A percentile compares a stretch with the other conserved stretches of the same genome.
phyloP scores from a whole-genome alignment of 2,329 filamentous ascomycete genomes.

The Cladophialophora immunda region DNA sequence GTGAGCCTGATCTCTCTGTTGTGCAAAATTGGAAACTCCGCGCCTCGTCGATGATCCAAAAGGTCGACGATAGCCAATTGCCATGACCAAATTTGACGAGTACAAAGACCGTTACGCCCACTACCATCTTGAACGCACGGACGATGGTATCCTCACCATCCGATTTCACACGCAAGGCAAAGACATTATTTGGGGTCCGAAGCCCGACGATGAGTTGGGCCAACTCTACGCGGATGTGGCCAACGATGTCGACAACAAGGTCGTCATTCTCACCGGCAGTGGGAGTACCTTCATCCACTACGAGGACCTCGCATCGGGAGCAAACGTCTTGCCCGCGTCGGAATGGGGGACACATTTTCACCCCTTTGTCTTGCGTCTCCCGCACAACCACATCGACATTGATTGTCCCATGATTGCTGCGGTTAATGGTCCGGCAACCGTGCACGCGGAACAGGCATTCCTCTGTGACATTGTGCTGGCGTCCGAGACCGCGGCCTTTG shows the following conservation, averaged over 20 bases:
- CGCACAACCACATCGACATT: neutral
- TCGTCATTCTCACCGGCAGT: conserved; percentile 11
- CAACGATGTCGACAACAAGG: conserved; percentile 6
- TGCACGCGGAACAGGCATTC: conserved; percentile 1
- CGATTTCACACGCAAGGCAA: too few species aligned
- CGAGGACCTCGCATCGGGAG: neutral
- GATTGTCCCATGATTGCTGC: conserved; percentile 11
- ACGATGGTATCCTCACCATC: too few species aligned
- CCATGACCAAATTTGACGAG: too few species aligned
- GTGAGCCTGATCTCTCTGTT: too few species aligned
- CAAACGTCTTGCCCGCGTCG: neutral
- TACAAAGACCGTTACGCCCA: too few species aligned
- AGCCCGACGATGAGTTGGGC: neutral
- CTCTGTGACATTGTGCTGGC: conserved; percentile 14
- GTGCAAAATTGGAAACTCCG: too few species aligned
- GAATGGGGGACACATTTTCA: neutral
- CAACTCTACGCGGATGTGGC: neutral
- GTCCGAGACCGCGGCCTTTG: conserved; percentile 7
- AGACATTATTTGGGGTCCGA: too few species aligned
- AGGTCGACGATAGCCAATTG: too few species aligned
- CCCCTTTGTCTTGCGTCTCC: too few species aligned
- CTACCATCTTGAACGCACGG: too few species aligned
- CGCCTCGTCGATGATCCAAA: too few species aligned
- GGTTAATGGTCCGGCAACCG: conserved; percentile 11
- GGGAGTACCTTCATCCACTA: neutral